Evolutionary conservation across 2,329 filamentous ascomycete genomes (phyloP), one percentile per base, ranked within the genome.

Genomic region (Rhynchosporium graminicola): DNA sequence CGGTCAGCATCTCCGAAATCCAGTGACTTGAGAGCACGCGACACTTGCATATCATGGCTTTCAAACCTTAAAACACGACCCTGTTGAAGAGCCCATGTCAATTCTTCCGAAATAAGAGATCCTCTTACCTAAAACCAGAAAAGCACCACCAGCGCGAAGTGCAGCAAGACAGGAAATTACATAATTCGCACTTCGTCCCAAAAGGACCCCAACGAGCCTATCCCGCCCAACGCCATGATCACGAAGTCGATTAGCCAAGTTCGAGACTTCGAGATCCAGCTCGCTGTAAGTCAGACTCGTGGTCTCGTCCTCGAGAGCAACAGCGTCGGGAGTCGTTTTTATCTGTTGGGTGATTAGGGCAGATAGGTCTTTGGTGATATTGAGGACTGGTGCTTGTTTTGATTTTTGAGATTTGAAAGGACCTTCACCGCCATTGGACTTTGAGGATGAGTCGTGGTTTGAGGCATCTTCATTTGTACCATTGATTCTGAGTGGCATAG

Each of bases 111-210:
- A 52, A 26, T 3, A 3, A 28, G 40, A 54, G 33, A 10, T 28
- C 4, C 12, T 40, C 51, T 54, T 54, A 54, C 51, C 51, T 3
- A 94, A 83, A 2, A 93, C 90, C 4, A 94, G 80, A 72, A 92
- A 94, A 1, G 90, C 90, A 59, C 90, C 90, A 57, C 90, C 90
- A 2, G 90, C 90, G 63, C 88, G 85, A 45, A 93, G 82, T n/a
- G 88, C 86, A 31, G 90, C 90, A 58, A 94, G 79, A 72, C 88
- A 92, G 15, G 89, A 87, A 74, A 93, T 87, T 64, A 94, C 88
- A 76, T 93, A 92, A 76, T 92, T 83, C 55, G 89, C 88, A 73
- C 88, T 91, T 60, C 90, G 86, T 61, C 86, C 87, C 72, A 93
- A 82, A 58, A 93, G 81, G 47, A 94, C 86, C 59, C 90, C 90